These are phyloP conservation scores for Borealophlyctis nickersoniae DNA, from an alignment of 192 early-diverging fungal species.

Conservation along the genomic window DNA sequence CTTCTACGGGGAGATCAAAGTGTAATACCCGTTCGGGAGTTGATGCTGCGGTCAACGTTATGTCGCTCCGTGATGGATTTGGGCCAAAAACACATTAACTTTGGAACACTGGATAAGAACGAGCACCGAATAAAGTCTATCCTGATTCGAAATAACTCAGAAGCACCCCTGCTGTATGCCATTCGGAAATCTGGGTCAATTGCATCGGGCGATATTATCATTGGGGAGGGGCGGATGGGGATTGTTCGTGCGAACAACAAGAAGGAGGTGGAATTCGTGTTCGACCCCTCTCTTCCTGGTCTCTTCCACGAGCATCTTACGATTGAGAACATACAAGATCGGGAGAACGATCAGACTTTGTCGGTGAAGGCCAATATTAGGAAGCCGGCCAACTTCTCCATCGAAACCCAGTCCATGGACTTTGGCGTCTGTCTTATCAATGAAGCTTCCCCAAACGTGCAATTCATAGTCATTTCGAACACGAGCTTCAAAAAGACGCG, in stretches of 20 bases:
- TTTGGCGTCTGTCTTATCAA: slow-evolving; percentile 72
- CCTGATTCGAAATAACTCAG: slow-evolving; percentile 84
- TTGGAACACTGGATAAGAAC: slow-evolving; percentile 82
- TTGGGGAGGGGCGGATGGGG: slow-evolving; percentile 76
- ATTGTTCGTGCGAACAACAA: slow-evolving; percentile 87
- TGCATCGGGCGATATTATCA: slow-evolving; percentile 84
- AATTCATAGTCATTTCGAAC: slow-evolving; percentile 74
- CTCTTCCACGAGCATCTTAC: slow-evolving; percentile 78
- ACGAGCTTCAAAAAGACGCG: slow-evolving; percentile 74
- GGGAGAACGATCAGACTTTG: slow-evolving; percentile 71
- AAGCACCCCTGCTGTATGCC: slow-evolving; percentile 83
- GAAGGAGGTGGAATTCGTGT: slow-evolving; percentile 88
- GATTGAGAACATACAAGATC: slow-evolving; percentile 88
- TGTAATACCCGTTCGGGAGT: slow-evolving; percentile 80
- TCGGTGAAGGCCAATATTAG: slow-evolving; percentile 87
- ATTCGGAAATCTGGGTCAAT: slow-evolving; percentile 95
- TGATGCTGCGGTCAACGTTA: slow-evolving; percentile 82
- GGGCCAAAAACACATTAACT: slow-evolving; percentile 96
- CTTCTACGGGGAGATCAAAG: slow-evolving; percentile 56
- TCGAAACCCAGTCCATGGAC: slow-evolving; percentile 67
- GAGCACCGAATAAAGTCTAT: slow-evolving; percentile 85
- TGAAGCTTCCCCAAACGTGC: slow-evolving; percentile 46
- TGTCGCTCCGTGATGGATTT: slow-evolving; percentile 86
- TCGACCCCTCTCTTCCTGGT: slow-evolving; percentile 87
- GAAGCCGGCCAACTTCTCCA: slow-evolving; percentile 82